Percentiles rank a stretch among this genome's conserved stretches.
Conservation (phyloP, 305 asterid genomes). For the Plantago lanceolata region DNA sequence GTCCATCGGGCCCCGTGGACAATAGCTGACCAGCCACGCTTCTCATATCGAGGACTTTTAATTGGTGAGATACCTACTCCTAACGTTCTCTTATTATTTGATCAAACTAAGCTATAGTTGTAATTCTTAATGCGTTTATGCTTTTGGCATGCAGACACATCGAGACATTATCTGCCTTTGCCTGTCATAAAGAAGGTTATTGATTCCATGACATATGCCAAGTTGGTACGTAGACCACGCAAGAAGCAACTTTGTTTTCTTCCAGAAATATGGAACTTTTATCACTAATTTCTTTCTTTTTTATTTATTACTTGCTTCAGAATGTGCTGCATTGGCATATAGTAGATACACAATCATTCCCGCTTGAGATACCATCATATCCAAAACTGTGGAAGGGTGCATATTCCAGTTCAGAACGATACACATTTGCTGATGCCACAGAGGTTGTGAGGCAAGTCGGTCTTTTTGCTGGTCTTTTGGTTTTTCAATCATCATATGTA, state of each 20-base stretch:
- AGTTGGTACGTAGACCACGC: conserved; percentile 52
- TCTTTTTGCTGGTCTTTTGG: conserved; percentile 11
- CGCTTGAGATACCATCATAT: conserved; percentile 81
- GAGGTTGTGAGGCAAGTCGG: conserved; percentile 82
- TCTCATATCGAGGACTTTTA: conserved; percentile 83
- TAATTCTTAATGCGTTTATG: conserved; percentile 4
- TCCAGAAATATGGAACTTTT: background rate
- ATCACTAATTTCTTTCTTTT: conserved; percentile 4
- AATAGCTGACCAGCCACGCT: conserved; percentile 75
- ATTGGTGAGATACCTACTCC: conserved; percentile 54
- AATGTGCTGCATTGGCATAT: conserved; percentile 98
- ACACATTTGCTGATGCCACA: conserved; percentile 66
- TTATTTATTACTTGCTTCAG: conserved; percentile 38
- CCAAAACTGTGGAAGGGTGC: conserved; percentile 91
- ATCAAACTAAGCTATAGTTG: background rate
- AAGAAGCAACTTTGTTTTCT: background rate
- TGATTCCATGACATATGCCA: conserved; percentile 88
- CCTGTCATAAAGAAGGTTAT: conserved; percentile 84
- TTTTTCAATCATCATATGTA: background rate
- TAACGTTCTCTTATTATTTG: background rate
- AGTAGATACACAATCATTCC: conserved; percentile 90
- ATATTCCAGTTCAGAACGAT: conserved; percentile 61
- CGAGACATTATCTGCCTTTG: conserved; percentile 80
- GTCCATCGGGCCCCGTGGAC: conserved; percentile 84
- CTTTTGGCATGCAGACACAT: conserved; percentile 55